Conservation (phyloP, 2,329 filamentous ascomycete species). For the Talaromyces verruculosus region DNA sequence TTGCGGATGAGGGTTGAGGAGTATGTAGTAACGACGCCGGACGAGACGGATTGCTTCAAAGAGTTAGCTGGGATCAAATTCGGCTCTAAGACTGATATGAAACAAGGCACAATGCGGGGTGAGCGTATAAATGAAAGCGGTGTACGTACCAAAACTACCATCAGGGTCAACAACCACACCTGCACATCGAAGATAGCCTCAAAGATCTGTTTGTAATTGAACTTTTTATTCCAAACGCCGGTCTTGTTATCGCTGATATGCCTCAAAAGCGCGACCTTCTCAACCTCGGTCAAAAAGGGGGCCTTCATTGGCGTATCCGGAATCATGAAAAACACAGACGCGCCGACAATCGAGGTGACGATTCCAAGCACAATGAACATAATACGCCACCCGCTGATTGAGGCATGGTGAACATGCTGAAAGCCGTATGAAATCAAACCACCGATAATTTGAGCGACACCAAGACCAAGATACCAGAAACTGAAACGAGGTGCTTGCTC, state of each 20-base stretch:
- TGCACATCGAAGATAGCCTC: constrained; percentile 50
- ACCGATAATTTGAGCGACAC: constrained; percentile 52
- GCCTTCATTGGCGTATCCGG: constrained; percentile 54
- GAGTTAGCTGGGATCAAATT: constrained; percentile 22
- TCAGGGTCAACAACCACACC: constrained; percentile 46
- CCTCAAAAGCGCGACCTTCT: constrained; percentile 43
- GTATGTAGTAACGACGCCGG: constrained; percentile 49
- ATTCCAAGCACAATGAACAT: constrained; percentile 54
- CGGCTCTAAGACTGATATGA: background rate
- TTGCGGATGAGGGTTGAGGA: constrained; percentile 44
- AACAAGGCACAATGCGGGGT: background rate
- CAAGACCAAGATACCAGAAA: constrained; percentile 62
- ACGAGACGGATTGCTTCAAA: constrained; percentile 41
- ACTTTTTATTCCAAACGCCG: constrained; percentile 52
- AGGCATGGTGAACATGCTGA: constrained; percentile 47
- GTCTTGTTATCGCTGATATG: constrained; percentile 52
- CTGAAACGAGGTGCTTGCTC: constrained; percentile 61
- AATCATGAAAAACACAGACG: constrained; percentile 45
- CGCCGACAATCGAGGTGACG: constrained; percentile 48
- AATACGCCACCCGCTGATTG: constrained; percentile 48
- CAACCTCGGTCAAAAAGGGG: constrained; percentile 30
- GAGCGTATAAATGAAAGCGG: background rate
- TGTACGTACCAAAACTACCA: constrained; percentile 18
- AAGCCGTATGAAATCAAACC: constrained; percentile 52
- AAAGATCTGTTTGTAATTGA: constrained; percentile 50